phyloP scores from a whole-genome alignment of 1,284 basidiomycete species.

The Fomitopsis schrenkii region DNA sequence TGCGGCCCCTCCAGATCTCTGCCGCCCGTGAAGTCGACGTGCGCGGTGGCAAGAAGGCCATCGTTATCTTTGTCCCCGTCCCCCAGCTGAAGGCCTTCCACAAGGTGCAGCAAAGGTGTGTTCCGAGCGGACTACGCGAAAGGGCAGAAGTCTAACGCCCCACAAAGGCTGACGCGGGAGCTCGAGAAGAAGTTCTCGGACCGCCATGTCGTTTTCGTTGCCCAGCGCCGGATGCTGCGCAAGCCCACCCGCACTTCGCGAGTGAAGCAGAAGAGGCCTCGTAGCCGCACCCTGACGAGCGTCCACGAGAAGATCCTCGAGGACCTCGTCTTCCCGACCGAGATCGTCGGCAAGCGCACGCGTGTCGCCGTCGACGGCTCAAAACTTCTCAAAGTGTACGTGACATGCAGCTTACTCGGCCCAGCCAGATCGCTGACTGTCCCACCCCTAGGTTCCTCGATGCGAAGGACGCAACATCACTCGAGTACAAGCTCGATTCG shows the following conservation, averaged over 20 bases:
- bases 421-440: constrained; percentile 8
- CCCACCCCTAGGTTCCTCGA: constrained; percentile 79
- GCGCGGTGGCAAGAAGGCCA: constrained; percentile 98
- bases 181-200: constrained; percentile 99
- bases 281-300: constrained; percentile 93
- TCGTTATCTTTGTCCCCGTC: constrained; percentile 97
- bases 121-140: not conserved
- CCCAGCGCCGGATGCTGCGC: constrained; percentile 97
- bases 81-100: constrained; percentile 99
- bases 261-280: constrained; percentile 94
- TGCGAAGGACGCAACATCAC: constrained; percentile 95
- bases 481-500: constrained; percentile 99
- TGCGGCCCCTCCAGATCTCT: constrained; percentile 95
- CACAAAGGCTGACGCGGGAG: constrained; percentile 87
- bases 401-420: constrained; percentile 18
- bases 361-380: constrained; percentile 88
- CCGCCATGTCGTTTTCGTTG: constrained; percentile 98
- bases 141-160: not conserved
- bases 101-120: constrained; percentile 96
- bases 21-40: constrained; percentile 99
- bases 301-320: constrained; percentile 99
- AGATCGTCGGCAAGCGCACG: constrained; percentile 98
- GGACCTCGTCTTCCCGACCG: constrained; percentile 98
- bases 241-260: constrained; percentile 95
- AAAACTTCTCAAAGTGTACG: constrained; percentile 94